Percentiles rank a stretch among this genome's conserved stretches.
These are phyloP conservation scores for Rhizopogon vulgaris DNA, from an alignment of 768 basidiomycete genomes.

Conservation along the genomic window DNA sequence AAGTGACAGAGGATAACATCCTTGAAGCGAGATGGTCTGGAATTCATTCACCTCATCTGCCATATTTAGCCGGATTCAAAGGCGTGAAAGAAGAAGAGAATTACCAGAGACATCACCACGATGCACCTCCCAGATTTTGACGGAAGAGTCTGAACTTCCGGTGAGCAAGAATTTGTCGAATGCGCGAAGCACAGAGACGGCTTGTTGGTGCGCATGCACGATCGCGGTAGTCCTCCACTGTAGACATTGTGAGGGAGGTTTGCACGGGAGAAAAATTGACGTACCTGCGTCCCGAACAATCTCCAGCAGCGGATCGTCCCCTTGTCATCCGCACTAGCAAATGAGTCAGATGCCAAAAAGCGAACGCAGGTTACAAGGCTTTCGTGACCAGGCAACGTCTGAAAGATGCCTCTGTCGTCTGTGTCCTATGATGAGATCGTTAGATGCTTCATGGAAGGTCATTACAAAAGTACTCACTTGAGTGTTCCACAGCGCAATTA, in stretches of 20 bases:
- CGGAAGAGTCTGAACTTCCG: constrained; percentile 74
- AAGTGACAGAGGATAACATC: constrained; percentile 71
- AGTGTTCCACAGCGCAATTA: constrained; percentile 56
- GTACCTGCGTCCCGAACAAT: constrained; percentile 25
- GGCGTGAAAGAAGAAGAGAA: neutral
- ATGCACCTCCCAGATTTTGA: constrained; percentile 66
- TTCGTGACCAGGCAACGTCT: constrained; percentile 72
- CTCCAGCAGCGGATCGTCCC: constrained; percentile 67
- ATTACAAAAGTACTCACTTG: constrained; percentile 29
- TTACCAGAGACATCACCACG: constrained; percentile 25
- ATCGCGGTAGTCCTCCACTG: constrained; percentile 53
- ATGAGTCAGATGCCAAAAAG: constrained; percentile 45
- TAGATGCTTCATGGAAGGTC: neutral
- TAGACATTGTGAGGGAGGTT: constrained; percentile 9
- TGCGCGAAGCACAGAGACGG: constrained; percentile 63
- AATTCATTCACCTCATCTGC: constrained; percentile 34
- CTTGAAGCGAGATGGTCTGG: constrained; percentile 59
- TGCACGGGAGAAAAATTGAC: neutral
- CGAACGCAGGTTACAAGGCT: constrained; percentile 72
- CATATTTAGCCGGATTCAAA: constrained; percentile 5
- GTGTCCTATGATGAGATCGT: constrained; percentile 32
- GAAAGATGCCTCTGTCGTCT: constrained; percentile 47
- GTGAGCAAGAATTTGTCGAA: constrained; percentile 52
- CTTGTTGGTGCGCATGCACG: constrained; percentile 56
- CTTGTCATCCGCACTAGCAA: constrained; percentile 73